Conservation (phyloP, 2,329 filamentous ascomycete genomes). For the Blastomyces emzantsi region DNA sequence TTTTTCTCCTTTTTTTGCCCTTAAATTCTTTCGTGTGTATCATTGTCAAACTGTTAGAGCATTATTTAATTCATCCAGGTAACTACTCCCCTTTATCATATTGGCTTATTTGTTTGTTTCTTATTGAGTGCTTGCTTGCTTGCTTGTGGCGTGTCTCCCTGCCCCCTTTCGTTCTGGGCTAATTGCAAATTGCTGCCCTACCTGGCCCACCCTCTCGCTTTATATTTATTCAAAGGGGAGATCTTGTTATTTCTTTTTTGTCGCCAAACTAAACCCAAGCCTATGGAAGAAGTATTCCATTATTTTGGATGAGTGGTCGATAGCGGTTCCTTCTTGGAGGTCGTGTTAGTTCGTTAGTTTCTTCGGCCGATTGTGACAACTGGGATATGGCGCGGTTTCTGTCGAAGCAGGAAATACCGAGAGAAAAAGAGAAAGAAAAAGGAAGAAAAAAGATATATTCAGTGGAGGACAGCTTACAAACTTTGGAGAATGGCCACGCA, state of each 20-base stretch:
- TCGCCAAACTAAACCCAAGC: background rate
- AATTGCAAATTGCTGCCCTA: background rate
- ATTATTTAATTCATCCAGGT: background rate
- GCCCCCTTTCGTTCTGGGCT: background rate
- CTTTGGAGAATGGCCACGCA: background rate
- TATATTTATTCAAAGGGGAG: background rate
- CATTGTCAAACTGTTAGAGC: background rate
- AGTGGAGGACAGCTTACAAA: background rate
- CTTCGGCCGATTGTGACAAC: background rate
- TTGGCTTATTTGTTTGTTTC: background rate
- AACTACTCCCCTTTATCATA: background rate
- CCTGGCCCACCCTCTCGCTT: background rate
- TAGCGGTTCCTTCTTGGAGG: background rate
- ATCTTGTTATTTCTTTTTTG: background rate
- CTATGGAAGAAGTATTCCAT: background rate
- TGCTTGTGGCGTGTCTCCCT: background rate
- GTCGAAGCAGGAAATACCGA: background rate
- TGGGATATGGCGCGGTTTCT: background rate
- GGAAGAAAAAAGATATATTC: background rate
- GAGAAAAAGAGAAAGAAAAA: background rate
- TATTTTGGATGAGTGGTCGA: background rate
- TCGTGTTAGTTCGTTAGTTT: background rate
- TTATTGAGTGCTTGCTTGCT: background rate
- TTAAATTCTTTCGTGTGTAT: background rate
- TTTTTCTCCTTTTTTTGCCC: background rate